Percentiles rank a stretch among this genome's conserved stretches.
These are phyloP conservation scores for Oldenlandia corymbosa DNA, from an alignment of 257 asterid species.

Conservation along the genomic window DNA sequence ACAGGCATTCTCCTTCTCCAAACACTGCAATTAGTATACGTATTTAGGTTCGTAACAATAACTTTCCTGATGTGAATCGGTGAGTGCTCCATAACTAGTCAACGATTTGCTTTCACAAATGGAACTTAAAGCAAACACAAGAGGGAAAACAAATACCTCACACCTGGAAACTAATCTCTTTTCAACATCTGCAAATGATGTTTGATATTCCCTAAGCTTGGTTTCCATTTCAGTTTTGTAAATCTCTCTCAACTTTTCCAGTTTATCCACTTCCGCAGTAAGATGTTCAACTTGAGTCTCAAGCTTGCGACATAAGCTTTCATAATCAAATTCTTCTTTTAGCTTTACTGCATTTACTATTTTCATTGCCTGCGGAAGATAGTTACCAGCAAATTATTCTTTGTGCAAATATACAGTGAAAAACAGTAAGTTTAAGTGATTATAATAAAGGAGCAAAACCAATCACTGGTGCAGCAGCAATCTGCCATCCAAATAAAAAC, in stretches of 20 bases:
- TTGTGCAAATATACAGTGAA: neutral
- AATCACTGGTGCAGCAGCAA: neutral
- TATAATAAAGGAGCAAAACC: neutral
- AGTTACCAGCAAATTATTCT: conserved; percentile 8
- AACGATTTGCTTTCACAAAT: neutral
- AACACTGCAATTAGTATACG: conserved; percentile 29
- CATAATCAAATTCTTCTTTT: conserved; percentile 92
- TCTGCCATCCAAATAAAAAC: too few species aligned
- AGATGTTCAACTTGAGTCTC: conserved; percentile 78
- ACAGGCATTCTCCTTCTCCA: conserved; percentile 59
- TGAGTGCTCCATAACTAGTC: neutral
- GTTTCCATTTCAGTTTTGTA: conserved; percentile 49
- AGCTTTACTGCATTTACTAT: conserved; percentile 65
- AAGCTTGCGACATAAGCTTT: conserved; percentile 76
- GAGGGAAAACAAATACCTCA: conserved; percentile 49
- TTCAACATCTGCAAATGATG: conserved; percentile 56
- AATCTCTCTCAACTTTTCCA: conserved; percentile 54
- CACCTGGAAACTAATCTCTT: conserved; percentile 53
- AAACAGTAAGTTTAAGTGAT: neutral
- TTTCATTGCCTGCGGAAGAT: conserved; percentile 82
- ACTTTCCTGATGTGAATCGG: neutral
- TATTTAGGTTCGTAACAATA: neutral
- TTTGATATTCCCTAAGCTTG: conserved; percentile 45
- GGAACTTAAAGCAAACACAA: neutral
- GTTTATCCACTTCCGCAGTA: conserved; percentile 66